Conservation (phyloP, 306 rosid species). For the Vigna nakashimae region DNA sequence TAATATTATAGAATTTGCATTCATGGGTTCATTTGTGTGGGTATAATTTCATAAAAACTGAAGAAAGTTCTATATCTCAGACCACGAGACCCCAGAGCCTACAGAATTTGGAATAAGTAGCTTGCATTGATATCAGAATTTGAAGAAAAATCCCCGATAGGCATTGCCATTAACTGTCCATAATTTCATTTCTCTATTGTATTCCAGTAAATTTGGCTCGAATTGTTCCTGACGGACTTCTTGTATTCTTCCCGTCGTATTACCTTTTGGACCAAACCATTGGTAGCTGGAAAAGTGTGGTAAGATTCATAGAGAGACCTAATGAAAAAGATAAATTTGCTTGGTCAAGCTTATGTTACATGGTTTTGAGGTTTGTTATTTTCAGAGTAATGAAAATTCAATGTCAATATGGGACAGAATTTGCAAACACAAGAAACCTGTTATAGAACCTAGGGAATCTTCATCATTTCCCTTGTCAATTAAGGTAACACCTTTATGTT, state of each 20-base stretch:
- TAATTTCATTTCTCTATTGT: conserved; percentile 40
- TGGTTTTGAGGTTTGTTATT: conserved; percentile 29
- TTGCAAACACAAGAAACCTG: conserved; percentile 89
- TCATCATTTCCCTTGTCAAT: conserved; percentile 79
- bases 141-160: conserved; percentile 17
- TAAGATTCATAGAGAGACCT: conserved; percentile 44
- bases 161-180: conserved; percentile 26
- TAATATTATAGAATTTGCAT: conserved; percentile 12
- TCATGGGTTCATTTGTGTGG: conserved; percentile 23
- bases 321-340: conserved; percentile 40
- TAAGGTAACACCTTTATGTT: conserved; percentile 61
- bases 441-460: conserved; percentile 92
- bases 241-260: conserved; percentile 95
- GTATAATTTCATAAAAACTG: conserved; percentile 14
- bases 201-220: conserved; percentile 92
- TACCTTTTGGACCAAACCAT: conserved; percentile 90
- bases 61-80: conserved; percentile 1
- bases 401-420: conserved; percentile 94
- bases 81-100: neutral
- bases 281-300: conserved; percentile 82
- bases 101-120: conserved; percentile 19
- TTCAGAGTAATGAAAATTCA: conserved; percentile 73
- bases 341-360: conserved; percentile 37
- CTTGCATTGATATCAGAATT: neutral
- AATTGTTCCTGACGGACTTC: conserved; percentile 94